These are phyloP conservation scores for Apostasia shenzhenica DNA, from an alignment of 106 monocot species.

Conservation along the genomic window DNA sequence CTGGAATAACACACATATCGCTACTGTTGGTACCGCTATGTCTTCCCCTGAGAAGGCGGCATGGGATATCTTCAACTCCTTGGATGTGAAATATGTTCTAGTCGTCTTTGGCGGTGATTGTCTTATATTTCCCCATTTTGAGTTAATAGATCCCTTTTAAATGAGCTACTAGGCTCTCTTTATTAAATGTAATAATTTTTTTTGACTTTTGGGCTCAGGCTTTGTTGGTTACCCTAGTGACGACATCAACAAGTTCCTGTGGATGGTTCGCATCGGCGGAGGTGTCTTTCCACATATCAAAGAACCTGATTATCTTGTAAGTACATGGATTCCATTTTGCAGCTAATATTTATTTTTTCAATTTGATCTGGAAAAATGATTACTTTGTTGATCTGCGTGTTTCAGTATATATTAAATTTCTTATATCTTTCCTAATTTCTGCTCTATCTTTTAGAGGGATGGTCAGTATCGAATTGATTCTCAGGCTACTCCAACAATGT, in stretches of 20 bases:
- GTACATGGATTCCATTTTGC: constrained; percentile 9
- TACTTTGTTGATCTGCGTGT: background rate
- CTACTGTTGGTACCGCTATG: constrained; percentile 98
- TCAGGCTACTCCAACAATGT: constrained; percentile 92
- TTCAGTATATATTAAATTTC: background rate
- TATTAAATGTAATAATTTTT: background rate
- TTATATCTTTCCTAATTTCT: background rate
- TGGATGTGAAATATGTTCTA: constrained; percentile 99
- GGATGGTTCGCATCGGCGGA: constrained; percentile 99
- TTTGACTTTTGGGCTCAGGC: constrained; percentile 36
- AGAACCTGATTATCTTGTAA: constrained; percentile 98
- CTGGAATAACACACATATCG: constrained; percentile 99
- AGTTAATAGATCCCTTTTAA: background rate
- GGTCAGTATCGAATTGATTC: constrained; percentile 92
- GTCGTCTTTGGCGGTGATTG: constrained; percentile 91
- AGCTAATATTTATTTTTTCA: background rate
- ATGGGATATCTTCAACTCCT: constrained; percentile 89
- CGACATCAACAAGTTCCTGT: constrained; percentile 97
- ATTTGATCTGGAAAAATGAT: background rate
- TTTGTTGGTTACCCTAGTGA: constrained; percentile 99
- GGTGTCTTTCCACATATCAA: constrained; percentile 99
- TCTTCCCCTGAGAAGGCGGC: constrained; percentile 95
- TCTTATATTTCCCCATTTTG: background rate
- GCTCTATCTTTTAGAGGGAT: constrained; percentile 53
- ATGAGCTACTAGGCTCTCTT: background rate